phyloP scores from a whole-genome alignment of 192 early-diverging fungal species.

The Helicostylum pulchrum region DNA sequence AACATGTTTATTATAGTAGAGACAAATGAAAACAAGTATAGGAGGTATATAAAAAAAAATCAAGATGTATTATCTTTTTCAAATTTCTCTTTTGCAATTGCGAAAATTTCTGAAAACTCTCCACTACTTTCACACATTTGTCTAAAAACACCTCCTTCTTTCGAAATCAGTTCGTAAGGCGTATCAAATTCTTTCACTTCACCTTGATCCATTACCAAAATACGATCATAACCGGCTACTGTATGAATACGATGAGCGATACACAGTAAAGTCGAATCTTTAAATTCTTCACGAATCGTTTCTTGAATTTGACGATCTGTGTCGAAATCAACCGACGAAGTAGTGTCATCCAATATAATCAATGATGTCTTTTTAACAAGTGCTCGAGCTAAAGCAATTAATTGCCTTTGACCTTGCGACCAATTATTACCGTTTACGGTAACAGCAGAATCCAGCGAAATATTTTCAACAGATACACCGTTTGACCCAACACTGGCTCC shows the following conservation, averaged over 20 bases:
- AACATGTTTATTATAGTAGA: too few relatives aligned
- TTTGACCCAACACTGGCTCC: neutral
- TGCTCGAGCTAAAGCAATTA: conserved; percentile 73
- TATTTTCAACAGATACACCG: conserved; percentile 25
- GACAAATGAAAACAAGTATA: too few relatives aligned
- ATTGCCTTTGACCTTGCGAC: conserved; percentile 72
- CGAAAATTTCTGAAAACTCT: conserved; percentile 69
- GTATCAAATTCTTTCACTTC: conserved; percentile 77
- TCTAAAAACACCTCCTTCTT: conserved; percentile 60
- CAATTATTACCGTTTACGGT: conserved; percentile 77
- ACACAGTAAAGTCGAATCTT: conserved; percentile 70
- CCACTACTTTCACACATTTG: conserved; percentile 81
- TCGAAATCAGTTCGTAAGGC: conserved; percentile 64
- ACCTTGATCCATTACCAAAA: conserved; percentile 82
- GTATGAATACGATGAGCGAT: conserved; percentile 89
- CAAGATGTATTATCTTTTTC: conserved; percentile 12
- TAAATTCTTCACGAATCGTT: conserved; percentile 72
- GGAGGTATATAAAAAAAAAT: too few relatives aligned
- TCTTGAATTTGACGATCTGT: conserved; percentile 83
- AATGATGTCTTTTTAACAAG: conserved; percentile 61
- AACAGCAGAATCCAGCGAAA: conserved; percentile 70
- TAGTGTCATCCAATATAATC: conserved; percentile 87
- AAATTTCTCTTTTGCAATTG: conserved; percentile 52
- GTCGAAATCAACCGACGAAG: conserved; percentile 81
- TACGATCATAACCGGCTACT: conserved; percentile 81